Conservation (phyloP, 2,329 filamentous ascomycete genomes). For the Colletotrichum acutatum region DNA sequence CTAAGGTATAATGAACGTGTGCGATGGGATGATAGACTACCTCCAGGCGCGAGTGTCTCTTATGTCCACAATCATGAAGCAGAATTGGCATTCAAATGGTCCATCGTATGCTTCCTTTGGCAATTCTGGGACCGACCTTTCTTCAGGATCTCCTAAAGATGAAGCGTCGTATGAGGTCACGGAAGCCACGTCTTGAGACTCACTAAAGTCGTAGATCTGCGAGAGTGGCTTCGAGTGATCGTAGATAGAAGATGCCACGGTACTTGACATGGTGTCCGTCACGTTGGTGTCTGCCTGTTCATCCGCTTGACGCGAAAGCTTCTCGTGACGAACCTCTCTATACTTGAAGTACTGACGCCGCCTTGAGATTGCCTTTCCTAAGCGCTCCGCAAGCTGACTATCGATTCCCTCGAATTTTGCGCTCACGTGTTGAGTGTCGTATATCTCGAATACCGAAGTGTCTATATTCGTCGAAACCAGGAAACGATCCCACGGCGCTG, state of each 20-base stretch:
- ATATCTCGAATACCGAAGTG: slow-evolving; percentile 38
- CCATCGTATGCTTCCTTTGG: neutral
- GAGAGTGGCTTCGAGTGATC: too few species aligned
- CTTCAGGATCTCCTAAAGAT: neutral
- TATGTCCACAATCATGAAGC: neutral
- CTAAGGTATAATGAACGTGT: fast-evolving
- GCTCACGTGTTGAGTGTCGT: slow-evolving; percentile 44
- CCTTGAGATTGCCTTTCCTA: too few species aligned
- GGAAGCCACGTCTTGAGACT: too few species aligned
- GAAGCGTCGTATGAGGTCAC: neutral
- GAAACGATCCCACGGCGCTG: fast-evolving
- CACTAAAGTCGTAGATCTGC: too few species aligned
- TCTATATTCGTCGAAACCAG: neutral
- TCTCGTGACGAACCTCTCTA: fast-evolving
- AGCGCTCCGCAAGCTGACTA: slow-evolving; percentile 20
- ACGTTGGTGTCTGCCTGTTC: neutral
- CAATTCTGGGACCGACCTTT: fast-evolving
- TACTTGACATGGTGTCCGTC: neutral
- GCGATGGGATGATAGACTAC: slow-evolving; percentile 4
- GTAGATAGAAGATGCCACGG: neutral
- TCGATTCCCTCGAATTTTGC: slow-evolving; percentile 43
- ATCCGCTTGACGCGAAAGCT: neutral
- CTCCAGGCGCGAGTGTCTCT: slow-evolving; percentile 42
- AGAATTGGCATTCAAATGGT: neutral
- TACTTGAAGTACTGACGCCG: too few species aligned